phyloP scores from a whole-genome alignment of 768 basidiomycete genomes.

The Tulasnella sp. region DNA sequence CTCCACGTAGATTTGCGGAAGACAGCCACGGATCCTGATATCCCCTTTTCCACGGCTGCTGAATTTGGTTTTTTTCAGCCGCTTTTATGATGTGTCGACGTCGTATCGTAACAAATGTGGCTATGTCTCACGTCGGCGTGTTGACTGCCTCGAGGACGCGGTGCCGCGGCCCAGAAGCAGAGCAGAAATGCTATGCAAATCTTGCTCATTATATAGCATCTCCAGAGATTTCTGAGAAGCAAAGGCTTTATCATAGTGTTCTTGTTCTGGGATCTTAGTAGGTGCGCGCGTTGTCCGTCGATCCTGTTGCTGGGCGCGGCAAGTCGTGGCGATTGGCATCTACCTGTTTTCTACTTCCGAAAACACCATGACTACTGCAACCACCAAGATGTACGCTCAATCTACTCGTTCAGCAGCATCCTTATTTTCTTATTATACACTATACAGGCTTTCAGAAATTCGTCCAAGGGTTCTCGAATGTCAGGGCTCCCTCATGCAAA shows the following conservation, averaged over 20 bases:
- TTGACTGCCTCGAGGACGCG: background rate
- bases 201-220: background rate
- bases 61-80: background rate
- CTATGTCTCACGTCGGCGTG: background rate
- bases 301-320: background rate
- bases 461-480: background rate
- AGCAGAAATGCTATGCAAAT: background rate
- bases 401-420: too few species aligned
- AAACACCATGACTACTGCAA: background rate
- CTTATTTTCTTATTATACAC: background rate
- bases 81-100: too few species aligned
- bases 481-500: background rate
- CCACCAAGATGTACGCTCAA: background rate
- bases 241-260: background rate
- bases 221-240: background rate
- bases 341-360: background rate
- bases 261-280: background rate
- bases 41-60: background rate
- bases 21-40: background rate
- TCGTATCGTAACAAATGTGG: background rate
- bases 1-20: background rate
- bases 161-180: background rate
- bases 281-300: background rate
- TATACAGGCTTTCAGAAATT: background rate
- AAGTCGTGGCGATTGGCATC: background rate